Conservation (phyloP, 2,329 filamentous ascomycete genomes). For the Colletotrichum liriopes region DNA sequence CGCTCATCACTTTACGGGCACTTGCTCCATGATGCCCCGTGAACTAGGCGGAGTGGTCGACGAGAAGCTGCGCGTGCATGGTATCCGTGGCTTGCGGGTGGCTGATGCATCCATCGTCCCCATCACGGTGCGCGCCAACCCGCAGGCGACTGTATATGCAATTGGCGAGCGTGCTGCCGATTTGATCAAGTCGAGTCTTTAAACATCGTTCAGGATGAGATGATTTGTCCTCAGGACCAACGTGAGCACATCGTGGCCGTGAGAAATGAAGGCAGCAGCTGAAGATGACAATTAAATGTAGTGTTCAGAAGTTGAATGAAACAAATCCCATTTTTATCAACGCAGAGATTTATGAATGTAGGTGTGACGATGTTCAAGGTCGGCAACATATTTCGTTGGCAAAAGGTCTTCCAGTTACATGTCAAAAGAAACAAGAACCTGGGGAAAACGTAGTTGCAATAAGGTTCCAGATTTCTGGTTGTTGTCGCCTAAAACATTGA, state of each 20-base stretch:
- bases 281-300: neutral
- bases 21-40: conserved; percentile 66
- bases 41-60: conserved; percentile 66
- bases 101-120: conserved; percentile 60
- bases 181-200: conserved; percentile 44
- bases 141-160: conserved; percentile 55
- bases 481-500: neutral
- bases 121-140: conserved; percentile 50
- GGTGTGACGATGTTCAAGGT: neutral
- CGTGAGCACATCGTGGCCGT: neutral
- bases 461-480: conserved; percentile 7
- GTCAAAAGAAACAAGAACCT: neutral
- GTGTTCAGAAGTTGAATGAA: neutral
- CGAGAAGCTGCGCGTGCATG: conserved; percentile 60
- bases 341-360: neutral
- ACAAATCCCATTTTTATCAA: neutral
- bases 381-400: neutral
- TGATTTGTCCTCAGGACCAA: neutral
- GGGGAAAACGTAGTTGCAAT: conserved; percentile 8
- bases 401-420: neutral
- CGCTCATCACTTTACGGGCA: conserved; percentile 65
- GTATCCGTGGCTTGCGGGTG: conserved; percentile 60
- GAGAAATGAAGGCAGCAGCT: neutral
- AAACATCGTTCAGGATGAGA: neutral
- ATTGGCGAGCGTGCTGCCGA: conserved; percentile 51